Evolutionary conservation across 148 eudicot genomes (phyloP), one percentile per base, ranked within the genome.

Genomic region (Bassia scoparia): DNA sequence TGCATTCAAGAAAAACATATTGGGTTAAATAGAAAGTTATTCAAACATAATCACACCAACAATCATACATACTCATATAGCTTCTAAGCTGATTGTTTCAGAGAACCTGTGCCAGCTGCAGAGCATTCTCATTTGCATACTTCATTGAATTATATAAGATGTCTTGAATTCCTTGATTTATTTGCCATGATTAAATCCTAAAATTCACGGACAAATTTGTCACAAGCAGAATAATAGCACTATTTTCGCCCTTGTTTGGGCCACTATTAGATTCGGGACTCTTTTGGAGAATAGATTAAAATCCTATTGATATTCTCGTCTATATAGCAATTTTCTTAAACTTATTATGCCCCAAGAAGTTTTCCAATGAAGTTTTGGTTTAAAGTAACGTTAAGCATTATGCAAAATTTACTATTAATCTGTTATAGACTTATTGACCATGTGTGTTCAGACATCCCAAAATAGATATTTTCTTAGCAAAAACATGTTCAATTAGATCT

Each of bases 91-190:
- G 43, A 71, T 31, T 63, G 8, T 7, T 54, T 66, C 31, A 43
- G 62, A 58, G 24, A 56, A 95, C 99, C 99, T 95, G 85, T 62
- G 89, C 99, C 58, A 92, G 86, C 58, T 83, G 80, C 83, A 90
- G 58, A 64, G 97, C 99, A 26, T 95, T 95, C 27, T 90, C 97
- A 80, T 87, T 95, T 74, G 96, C 92, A 78, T 95, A 95, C 69
- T 89, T 86, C 75, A 92, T 64, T 67, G 97, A 89, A 76, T 77
- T 83, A 75, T 92, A 97, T 35, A 96, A 89, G 79, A 79, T 81
- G 83, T 82, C 85, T 86, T 95, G 93, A 67, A 95, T 71, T 78
- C 99, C 99, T 87, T 90, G 96, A 74, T 90, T 86, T 74, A 95
- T 44, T n/a, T 84, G 75, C 97, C 96, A 95, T 23, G 99, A 89